A percentile compares a stretch with the other conserved stretches of the same genome.
phyloP scores from a whole-genome alignment of 352 stramenopile species.

The Globisporangium polare region DNA sequence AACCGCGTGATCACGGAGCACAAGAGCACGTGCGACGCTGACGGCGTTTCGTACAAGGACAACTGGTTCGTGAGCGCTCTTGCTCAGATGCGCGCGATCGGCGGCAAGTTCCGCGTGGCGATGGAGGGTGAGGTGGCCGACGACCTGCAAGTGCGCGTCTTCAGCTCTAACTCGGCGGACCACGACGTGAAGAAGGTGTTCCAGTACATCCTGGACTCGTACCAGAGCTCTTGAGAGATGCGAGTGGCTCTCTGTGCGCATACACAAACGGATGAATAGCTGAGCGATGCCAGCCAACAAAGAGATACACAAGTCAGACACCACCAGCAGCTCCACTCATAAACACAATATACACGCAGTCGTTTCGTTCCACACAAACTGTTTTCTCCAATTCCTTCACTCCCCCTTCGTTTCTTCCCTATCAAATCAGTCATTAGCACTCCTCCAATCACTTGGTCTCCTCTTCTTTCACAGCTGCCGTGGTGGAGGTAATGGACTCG shows the following conservation, averaged over 20 bases:
- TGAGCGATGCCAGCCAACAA: not conserved
- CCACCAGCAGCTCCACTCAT: not conserved
- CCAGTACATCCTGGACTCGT: conserved; percentile 64
- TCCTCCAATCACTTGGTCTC: not conserved
- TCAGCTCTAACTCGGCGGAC: conserved; percentile 49
- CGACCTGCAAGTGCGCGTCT: conserved; percentile 50
- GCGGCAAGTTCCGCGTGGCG: conserved; percentile 47
- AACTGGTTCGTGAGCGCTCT: conserved; percentile 81
- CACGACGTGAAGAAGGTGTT: conserved; percentile 75
- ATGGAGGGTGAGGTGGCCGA: conserved; percentile 44
- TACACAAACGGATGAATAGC: not conserved
- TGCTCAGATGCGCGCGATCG: conserved; percentile 67
- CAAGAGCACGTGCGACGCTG: conserved; percentile 68
- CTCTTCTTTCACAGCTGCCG: not conserved
- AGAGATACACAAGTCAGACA: not conserved
- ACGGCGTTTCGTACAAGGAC: conserved; percentile 69
- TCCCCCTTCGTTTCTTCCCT: not conserved
- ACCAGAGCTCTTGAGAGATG: conserved; percentile 33
- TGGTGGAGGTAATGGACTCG: not conserved
- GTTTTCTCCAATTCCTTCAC: not conserved
- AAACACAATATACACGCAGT: conserved; percentile 1
- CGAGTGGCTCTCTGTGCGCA: not conserved
- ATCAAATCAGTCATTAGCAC: not conserved
- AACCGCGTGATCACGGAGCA: conserved; percentile 72
- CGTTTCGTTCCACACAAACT: not conserved